Percentiles rank a stretch among this genome's conserved stretches.
These are phyloP conservation scores for Trichophyton rubrum DNA, from an alignment of 2,329 filamentous ascomycete species.

Conservation along the genomic window DNA sequence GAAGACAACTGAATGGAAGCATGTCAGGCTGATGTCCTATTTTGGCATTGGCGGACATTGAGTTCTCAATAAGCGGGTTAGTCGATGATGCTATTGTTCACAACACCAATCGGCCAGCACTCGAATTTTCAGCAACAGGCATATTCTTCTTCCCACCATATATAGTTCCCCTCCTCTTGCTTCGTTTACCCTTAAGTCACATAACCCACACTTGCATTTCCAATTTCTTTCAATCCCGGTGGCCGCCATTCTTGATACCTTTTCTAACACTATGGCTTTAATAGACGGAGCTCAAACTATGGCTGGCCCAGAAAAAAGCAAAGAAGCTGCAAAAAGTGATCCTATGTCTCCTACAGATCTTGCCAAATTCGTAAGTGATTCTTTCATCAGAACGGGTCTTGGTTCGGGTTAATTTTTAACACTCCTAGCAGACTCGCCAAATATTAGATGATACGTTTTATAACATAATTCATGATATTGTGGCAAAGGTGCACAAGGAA, in stretches of 20 bases:
- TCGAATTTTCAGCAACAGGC: not conserved
- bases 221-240: not conserved
- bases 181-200: not conserved
- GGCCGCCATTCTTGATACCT: not conserved
- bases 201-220: not conserved
- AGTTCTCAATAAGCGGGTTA: conserved; percentile 1
- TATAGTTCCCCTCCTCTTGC: not conserved
- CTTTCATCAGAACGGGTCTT: not conserved
- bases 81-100: not conserved
- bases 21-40: conserved; percentile 4
- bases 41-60: not conserved
- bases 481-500: conserved; percentile 46
- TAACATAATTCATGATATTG: conserved; percentile 48
- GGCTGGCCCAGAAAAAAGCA: conserved; percentile 17
- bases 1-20: conserved; percentile 3
- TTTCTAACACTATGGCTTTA: not conserved
- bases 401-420: not conserved
- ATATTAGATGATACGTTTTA: conserved; percentile 47
- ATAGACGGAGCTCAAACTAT: conserved; percentile 12
- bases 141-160: not conserved
- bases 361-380: conserved; percentile 28
- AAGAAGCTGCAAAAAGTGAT: conserved; percentile 21
- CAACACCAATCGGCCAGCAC: not conserved
- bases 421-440: conserved; percentile 25
- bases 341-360: conserved; percentile 27